Evolutionary conservation across 345 rosid genomes (phyloP), one percentile per base, ranked within the genome.

Genomic region (Pelargonium nanum): DNA sequence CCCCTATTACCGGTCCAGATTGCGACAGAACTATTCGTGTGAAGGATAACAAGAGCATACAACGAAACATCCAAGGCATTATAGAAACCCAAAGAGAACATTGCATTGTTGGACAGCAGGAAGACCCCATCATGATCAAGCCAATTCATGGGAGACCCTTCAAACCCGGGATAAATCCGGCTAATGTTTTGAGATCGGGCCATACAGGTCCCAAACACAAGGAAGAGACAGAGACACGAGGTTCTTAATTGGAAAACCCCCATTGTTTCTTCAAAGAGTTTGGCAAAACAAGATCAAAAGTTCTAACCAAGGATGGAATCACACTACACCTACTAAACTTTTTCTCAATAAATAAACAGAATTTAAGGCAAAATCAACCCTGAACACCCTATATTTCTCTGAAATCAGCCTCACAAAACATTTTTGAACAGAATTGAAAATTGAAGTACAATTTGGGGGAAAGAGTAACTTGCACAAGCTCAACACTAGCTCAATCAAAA

Each of bases 1-100:
- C 68, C 68, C 52, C 80, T 70, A 60, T 83, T 83, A 22, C 83
- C 88, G 44, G 82, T 74, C 88, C 85, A 80, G 55, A 83, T 75
- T 19, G 26, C 66, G 45, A 34, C 60, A 22, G 58, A n/a, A 55
- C 77, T 67, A 52, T 53, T 53, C 60, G 50, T 6, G 55, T 80
- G 81, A 44, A 62, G n/a, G 56, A 80, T 58, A 58, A 62, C 76
- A 17, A 80, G 77, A 24, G 78, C 62, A 61, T 58, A 80, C 22
- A 15, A 45, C 0, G 26, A 30, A 64, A 53, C 70, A 72, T 80
- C 81, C 44, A 72, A 16, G 16, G 67, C 60, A 19, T 75, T 45
- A 57, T 52, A 66, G 73, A 83, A 80, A 12, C 83, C 77, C 8
- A 80, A 66, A 25, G 75, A 71, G 63, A 70, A 83, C 26, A 59